phyloP scores from a whole-genome alignment of 2,329 filamentous ascomycete species.

The Clarireedia monteithiana region DNA sequence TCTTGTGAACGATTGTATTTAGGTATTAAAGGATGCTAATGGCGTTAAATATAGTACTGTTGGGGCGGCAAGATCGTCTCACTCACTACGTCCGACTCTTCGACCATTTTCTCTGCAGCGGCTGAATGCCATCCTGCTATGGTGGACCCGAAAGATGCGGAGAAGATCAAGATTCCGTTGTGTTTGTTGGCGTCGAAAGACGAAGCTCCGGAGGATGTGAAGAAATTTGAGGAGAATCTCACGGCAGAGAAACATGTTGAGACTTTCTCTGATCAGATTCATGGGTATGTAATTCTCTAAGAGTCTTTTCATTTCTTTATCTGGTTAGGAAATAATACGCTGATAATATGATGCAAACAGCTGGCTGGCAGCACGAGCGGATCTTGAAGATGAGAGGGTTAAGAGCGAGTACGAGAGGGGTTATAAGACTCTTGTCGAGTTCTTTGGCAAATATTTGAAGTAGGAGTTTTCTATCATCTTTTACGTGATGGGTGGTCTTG shows the following conservation, averaged over 20 bases:
- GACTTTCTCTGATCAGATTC: slow-evolving; percentile 42
- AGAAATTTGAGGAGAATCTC: slow-evolving; percentile 37
- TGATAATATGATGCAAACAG: background rate
- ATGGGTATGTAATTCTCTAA: slow-evolving; percentile 31
- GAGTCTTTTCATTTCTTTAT: too few relatives aligned
- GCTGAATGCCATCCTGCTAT: slow-evolving; percentile 53
- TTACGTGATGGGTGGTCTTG: background rate
- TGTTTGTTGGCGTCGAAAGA: slow-evolving; percentile 59
- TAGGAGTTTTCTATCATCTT: background rate
- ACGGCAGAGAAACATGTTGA: slow-evolving; percentile 39
- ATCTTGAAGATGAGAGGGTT: slow-evolving; percentile 38
- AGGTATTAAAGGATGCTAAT: background rate
- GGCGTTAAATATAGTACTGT: slow-evolving; percentile 20
- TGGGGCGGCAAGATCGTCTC: slow-evolving; percentile 30
- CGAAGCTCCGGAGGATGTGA: slow-evolving; percentile 41
- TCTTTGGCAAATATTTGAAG: slow-evolving; percentile 35
- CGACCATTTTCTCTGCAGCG: slow-evolving; percentile 42
- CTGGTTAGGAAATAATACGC: background rate
- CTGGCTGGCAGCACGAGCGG: slow-evolving; percentile 48
- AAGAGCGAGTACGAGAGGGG: slow-evolving; percentile 42
- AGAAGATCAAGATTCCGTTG: slow-evolving; percentile 52
- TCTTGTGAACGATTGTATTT: background rate
- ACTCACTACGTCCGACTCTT: slow-evolving; percentile 12
- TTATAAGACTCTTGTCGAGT: slow-evolving; percentile 38
- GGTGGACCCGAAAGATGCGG: slow-evolving; percentile 55